Conservation (phyloP, 768 basidiomycete genomes). For the Clavaria fumosa region DNA sequence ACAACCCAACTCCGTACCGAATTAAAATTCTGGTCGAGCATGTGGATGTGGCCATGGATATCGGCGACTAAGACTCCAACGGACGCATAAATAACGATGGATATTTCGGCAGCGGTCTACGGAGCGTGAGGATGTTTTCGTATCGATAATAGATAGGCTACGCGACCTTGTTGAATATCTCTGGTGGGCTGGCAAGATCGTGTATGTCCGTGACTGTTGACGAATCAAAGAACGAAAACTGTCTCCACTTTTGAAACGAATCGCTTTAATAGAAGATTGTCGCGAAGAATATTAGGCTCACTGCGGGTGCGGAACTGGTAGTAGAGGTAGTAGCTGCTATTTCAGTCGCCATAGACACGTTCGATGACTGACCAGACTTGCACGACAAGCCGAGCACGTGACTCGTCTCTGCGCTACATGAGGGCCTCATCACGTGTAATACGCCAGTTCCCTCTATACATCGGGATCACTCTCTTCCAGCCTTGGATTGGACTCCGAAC, state of each 20-base stretch:
- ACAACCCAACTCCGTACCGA: slow-evolving; percentile 62
- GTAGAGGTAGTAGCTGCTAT: neutral
- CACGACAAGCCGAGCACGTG: too few species aligned
- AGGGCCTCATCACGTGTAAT: too few species aligned
- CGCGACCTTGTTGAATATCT: slow-evolving; percentile 47
- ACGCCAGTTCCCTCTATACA: too few species aligned
- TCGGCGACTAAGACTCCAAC: slow-evolving; percentile 67
- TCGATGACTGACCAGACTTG: too few species aligned
- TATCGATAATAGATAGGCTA: neutral
- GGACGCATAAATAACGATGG: slow-evolving; percentile 46
- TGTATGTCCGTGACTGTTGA: slow-evolving; percentile 65
- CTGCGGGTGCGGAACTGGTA: neutral
- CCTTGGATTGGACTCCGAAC: too few species aligned
- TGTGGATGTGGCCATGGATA: slow-evolving; percentile 70
- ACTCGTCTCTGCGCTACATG: too few species aligned
- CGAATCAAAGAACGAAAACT: slow-evolving; percentile 82
- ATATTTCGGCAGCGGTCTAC: slow-evolving; percentile 57
- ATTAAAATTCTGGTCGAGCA: slow-evolving; percentile 63
- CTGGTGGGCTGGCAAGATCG: slow-evolving; percentile 58
- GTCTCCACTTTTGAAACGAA: slow-evolving; percentile 45
- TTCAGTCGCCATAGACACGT: too few species aligned
- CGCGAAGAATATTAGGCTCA: neutral
- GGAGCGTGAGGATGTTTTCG: slow-evolving; percentile 3
- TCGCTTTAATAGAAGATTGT: neutral
- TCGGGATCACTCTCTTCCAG: too few species aligned